Base-by-base conservation (phyloP, 2,329 filamentous ascomycete species). In the Talaromyces verruculosus region DNA sequence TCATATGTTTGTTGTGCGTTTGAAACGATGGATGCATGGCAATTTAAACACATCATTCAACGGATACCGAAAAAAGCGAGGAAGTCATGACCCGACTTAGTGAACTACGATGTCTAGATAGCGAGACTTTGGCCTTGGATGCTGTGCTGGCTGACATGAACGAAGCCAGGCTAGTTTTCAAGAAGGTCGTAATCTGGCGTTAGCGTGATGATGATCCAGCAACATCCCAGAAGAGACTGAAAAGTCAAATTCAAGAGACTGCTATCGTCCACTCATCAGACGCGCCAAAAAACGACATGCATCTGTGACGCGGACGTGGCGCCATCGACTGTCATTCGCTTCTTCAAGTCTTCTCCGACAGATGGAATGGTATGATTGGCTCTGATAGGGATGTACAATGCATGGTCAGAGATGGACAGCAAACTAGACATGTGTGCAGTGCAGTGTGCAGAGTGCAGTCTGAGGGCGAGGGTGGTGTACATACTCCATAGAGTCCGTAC, bases 371-470 rank as follows among this genome's bases (percentile, higher is more conserved):
- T 28, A 28, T 62, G 4, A 41, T 62, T 53, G 60, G 60, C n/a
- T 25, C 45, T 35, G 60, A 53, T 62, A 2, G 60, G 25, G 22
- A 41, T 57, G 53, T 39, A 37, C 53, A 61, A 61, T 55, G 47
- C 35, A 63, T 51, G 60, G 60, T 41, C 60, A 62, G 60, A 62
- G 45, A 62, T 49, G 60, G 22, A 37, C 45, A 51, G 15, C 43
- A 62, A 10, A 37, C 53, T 57, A 57, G 19, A 57, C 53, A 57
- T 57, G 53, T 57, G 53, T 57, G 53, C 53, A 55, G 30, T 53
- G 28, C 28, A 57, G 33, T 37, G 30, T 57, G 53, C 51, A 55
- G 51, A n/a, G 51, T 5, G 17, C n/a, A 55, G 51, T 55, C 17
- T 57, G 53, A 39, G 30, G 30, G 51, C 51, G 30, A 37, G n/a